phyloP scores from a whole-genome alignment of 176 grass and related monocot genomes.

The Rhynchospora breviuscula region DNA sequence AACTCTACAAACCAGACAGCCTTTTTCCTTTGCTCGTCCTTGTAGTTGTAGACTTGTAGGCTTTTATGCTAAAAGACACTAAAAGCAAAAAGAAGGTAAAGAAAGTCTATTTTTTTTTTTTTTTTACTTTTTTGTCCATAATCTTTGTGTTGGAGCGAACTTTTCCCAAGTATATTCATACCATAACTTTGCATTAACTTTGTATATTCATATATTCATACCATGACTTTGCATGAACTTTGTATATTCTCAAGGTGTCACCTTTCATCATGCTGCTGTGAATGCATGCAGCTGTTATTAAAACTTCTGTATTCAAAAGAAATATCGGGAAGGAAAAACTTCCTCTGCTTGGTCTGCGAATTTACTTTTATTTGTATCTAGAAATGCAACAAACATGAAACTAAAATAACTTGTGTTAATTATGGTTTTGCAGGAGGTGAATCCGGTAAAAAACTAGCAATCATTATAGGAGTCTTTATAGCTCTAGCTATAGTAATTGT shows the following conservation, averaged over 20 bases:
- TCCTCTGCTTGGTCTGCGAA: neutral
- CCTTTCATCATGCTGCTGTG: neutral
- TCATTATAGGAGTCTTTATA: conserved; percentile 66
- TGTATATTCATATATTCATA: too few relatives aligned
- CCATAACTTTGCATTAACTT: too few relatives aligned
- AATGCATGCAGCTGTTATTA: neutral
- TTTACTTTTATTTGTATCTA: neutral
- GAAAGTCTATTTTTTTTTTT: neutral
- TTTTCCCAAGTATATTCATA: conserved; percentile 3
- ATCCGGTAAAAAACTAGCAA: conserved; percentile 62
- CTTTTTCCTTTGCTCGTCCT: neutral
- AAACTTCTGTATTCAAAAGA: neutral
- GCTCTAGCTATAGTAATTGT: conserved; percentile 52
- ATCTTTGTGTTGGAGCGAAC: neutral
- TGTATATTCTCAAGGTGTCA: neutral
- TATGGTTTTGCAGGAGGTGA: conserved; percentile 30
- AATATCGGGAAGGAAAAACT: neutral
- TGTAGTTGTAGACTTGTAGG: neutral
- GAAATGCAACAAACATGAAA: neutral
- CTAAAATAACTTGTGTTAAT: neutral
- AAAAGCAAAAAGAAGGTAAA: neutral
- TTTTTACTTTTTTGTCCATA: conserved; percentile 20
- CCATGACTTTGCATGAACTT: neutral
- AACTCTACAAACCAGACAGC: neutral
- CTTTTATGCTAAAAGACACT: conserved; percentile 10